Conservation (phyloP, 1,139 yeast genomes). For the Taphrina wiesneri region DNA sequence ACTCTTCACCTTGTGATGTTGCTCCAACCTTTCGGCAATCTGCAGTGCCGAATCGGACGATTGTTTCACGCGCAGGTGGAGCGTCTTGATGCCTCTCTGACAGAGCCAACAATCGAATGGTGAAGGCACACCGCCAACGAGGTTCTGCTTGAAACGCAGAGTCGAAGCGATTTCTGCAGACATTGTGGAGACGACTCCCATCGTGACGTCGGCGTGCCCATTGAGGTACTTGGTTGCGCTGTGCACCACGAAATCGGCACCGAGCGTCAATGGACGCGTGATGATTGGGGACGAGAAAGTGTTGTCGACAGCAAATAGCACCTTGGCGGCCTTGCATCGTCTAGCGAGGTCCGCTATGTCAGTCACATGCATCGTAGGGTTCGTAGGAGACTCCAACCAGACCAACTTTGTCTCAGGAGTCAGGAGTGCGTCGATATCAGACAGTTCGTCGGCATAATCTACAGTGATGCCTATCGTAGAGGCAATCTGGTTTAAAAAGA, state of each 20-base stretch:
- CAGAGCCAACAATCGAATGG: conserved; percentile 92
- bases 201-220: conserved; percentile 89
- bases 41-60: conserved; percentile 66
- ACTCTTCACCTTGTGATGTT: conserved; percentile 56
- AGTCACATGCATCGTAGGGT: conserved; percentile 78
- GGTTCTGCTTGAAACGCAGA: conserved; percentile 78
- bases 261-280: conserved; percentile 76
- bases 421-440: conserved; percentile 50
- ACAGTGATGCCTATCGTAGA: conserved; percentile 68
- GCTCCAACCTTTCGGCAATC: conserved; percentile 66
- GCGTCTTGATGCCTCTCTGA: conserved; percentile 85
- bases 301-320: conserved; percentile 80
- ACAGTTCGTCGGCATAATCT: conserved; percentile 65
- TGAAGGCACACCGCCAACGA: conserved; percentile 84
- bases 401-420: conserved; percentile 53
- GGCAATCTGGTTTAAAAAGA: conserved; percentile 87
- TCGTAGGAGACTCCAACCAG: conserved; percentile 88
- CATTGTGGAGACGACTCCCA: conserved; percentile 79
- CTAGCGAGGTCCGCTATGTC: conserved; percentile 57
- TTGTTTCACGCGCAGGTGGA: conserved; percentile 76
- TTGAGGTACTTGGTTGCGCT: conserved; percentile 88
- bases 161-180: conserved; percentile 60
- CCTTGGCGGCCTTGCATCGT: conserved; percentile 46
- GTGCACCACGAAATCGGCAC: conserved; percentile 85
- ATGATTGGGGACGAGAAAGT: conserved; percentile 91